A percentile compares a stretch with the other conserved stretches of the same genome.
Evolutionary conservation across 179 eudicot species (phyloP).

Genomic region (Silene noctiflora): DNA sequence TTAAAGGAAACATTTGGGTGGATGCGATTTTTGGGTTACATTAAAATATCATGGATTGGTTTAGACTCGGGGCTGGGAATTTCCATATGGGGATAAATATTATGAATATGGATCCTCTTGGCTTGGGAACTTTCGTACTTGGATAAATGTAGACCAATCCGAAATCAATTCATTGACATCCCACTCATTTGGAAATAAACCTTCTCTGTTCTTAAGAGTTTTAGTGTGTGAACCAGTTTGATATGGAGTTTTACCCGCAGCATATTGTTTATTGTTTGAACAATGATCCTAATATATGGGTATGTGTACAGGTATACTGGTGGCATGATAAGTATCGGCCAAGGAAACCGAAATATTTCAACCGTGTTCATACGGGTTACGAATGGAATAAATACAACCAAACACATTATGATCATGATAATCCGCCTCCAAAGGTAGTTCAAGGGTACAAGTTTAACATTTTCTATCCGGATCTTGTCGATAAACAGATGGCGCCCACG

Average conservation of each 20-base stretch:
- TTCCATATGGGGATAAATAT: not conserved
- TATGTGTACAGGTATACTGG: slow-evolving; percentile 74
- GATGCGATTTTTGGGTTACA: not conserved
- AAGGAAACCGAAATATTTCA: slow-evolving; percentile 92
- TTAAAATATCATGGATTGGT: not conserved
- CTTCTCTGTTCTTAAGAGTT: not conserved
- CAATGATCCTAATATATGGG: slow-evolving; percentile 14
- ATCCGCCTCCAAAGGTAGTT: slow-evolving; percentile 90
- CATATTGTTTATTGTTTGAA: not conserved
- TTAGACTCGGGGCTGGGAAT: not conserved
- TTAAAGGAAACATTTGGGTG: not conserved
- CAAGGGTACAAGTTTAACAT: slow-evolving; percentile 97
- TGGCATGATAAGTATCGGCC: slow-evolving; percentile 99
- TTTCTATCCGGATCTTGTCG: slow-evolving; percentile 92
- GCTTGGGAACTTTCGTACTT: too few species aligned
- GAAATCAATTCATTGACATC: too few species aligned
- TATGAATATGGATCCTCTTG: not conserved
- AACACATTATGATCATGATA: slow-evolving; percentile 94
- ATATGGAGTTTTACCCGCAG: not conserved
- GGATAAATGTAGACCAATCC: too few species aligned
- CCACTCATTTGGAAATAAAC: too few species aligned
- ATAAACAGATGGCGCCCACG: slow-evolving; percentile 73
- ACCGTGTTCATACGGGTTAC: slow-evolving; percentile 93
- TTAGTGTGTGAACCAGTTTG: not conserved
- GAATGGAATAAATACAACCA: slow-evolving; percentile 99